phyloP scores from a whole-genome alignment of 805 yeast species.

The Limtongia smithiae region DNA sequence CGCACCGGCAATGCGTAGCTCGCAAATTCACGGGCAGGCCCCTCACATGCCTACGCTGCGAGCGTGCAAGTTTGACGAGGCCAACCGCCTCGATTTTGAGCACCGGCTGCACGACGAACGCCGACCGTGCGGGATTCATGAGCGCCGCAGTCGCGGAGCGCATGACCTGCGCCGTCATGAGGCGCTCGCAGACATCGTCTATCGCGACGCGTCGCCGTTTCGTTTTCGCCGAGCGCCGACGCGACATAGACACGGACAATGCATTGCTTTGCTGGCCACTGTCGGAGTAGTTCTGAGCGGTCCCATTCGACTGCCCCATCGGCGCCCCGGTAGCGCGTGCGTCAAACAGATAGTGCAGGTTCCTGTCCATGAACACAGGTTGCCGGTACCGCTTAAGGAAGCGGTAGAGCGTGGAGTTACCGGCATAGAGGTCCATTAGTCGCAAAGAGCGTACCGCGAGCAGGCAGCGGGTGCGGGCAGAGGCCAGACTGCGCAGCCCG shows the following conservation, averaged over 20 bases:
- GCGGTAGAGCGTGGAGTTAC: conserved; percentile 22
- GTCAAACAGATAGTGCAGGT: conserved; percentile 19
- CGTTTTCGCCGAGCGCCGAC: background rate
- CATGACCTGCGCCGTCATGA: conserved; percentile 4
- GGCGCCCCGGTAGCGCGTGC: conserved; percentile 2
- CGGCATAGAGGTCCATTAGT: conserved; percentile 22
- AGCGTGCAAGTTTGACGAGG: conserved; percentile 15
- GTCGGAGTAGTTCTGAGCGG: background rate
- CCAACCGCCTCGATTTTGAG: conserved; percentile 20
- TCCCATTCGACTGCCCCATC: conserved; percentile 5
- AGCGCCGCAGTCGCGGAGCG: conserved; percentile 2
- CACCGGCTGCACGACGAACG: conserved; percentile 13
- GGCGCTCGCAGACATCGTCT: conserved; percentile 16
- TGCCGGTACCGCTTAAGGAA: conserved; percentile 20
- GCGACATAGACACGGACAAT: background rate
- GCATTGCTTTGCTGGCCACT: background rate
- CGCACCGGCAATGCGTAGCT: conserved; percentile 18
- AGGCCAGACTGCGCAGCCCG: too few species aligned
- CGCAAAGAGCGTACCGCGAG: too few species aligned
- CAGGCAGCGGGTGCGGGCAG: background rate
- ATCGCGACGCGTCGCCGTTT: conserved; percentile 7
- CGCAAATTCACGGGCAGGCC: conserved; percentile 5
- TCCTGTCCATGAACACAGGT: conserved; percentile 24
- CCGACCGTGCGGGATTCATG: conserved; percentile 2
- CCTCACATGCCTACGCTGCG: conserved; percentile 11